These are phyloP conservation scores for Elongisporangium undulatum DNA, from an alignment of 352 stramenopile genomes.

Conservation along the genomic window DNA sequence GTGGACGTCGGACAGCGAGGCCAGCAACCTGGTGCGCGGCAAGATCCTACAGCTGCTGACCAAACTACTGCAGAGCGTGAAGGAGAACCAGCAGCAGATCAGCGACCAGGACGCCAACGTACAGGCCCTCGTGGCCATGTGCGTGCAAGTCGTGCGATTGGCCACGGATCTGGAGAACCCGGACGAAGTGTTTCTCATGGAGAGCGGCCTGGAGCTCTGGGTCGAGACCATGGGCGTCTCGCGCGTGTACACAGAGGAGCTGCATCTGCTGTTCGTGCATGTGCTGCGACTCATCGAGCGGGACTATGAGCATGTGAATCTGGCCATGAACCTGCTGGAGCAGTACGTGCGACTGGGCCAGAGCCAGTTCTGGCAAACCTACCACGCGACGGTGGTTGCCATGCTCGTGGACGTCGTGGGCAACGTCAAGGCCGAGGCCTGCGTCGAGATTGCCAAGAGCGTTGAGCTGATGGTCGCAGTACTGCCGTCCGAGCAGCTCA, in stretches of 20 bases:
- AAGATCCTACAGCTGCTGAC: slow-evolving; percentile 80
- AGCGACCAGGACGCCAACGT: slow-evolving; percentile 15
- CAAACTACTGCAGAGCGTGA: slow-evolving; percentile 56
- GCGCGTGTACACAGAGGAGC: slow-evolving; percentile 51
- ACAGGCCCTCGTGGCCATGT: slow-evolving; percentile 56
- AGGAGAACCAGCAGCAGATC: slow-evolving; percentile 24
- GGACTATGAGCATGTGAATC: slow-evolving; percentile 74
- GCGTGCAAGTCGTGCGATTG: slow-evolving; percentile 61
- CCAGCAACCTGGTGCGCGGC: slow-evolving; percentile 73
- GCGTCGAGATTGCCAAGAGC: slow-evolving; percentile 44
- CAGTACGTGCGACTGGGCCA: slow-evolving; percentile 60
- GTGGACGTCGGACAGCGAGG: slow-evolving; percentile 65
- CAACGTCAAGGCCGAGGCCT: slow-evolving; percentile 67
- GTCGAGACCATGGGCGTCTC: slow-evolving; percentile 43
- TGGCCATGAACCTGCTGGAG: slow-evolving; percentile 51
- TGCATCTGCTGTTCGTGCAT: slow-evolving; percentile 68
- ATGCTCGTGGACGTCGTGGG: slow-evolving; percentile 52
- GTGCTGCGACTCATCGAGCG: slow-evolving; percentile 60
- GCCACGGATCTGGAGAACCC: slow-evolving; percentile 76
- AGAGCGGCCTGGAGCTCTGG: slow-evolving; percentile 77
- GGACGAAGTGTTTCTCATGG: slow-evolving; percentile 84
- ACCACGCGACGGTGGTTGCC: slow-evolving; percentile 33
- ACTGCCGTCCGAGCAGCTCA: slow-evolving; percentile 37
- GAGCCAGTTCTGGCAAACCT: slow-evolving; percentile 60
- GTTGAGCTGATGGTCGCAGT: slow-evolving; percentile 35